These are phyloP conservation scores for Quercus tomentella DNA, from an alignment of 331 rosid species.

Conservation along the genomic window DNA sequence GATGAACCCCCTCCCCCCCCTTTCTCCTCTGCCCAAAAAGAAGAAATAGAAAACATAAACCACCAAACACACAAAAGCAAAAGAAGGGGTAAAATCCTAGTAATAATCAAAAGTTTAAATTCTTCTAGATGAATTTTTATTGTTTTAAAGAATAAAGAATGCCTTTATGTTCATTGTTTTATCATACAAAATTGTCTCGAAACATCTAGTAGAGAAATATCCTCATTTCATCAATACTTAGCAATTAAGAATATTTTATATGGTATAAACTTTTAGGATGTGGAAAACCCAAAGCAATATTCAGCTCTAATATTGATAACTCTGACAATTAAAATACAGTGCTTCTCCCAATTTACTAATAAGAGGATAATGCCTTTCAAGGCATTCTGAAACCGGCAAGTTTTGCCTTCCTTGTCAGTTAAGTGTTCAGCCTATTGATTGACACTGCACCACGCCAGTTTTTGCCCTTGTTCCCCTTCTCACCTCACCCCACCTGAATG, in stretches of 20 bases:
- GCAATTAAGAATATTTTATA: not conserved
- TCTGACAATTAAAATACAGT: not conserved
- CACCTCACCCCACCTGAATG: accelerated
- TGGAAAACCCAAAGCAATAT: not conserved
- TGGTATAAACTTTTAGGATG: not conserved
- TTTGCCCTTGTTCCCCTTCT: accelerated
- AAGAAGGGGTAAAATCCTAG: not conserved
- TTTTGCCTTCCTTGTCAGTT: no score
- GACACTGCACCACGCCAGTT: no score
- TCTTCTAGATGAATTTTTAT: not conserved
- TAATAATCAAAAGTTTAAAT: not conserved
- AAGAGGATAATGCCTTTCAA: no score
- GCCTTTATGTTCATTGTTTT: not conserved
- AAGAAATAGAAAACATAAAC: not conserved
- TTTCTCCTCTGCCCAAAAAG: no score
- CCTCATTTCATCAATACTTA: not conserved
- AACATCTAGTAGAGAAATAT: not conserved
- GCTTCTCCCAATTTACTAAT: not conserved
- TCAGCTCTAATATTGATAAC: not conserved
- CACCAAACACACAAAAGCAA: not conserved
- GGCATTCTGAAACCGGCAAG: no score
- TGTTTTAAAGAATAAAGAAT: not conserved
- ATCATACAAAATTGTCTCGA: not conserved
- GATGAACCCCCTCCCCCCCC: no score
- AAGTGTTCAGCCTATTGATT: no score